A percentile compares a stretch with the other conserved stretches of the same genome.
These are phyloP conservation scores for Leptographium galeiforme DNA, from an alignment of 2,329 filamentous ascomycete species.

Conservation along the genomic window DNA sequence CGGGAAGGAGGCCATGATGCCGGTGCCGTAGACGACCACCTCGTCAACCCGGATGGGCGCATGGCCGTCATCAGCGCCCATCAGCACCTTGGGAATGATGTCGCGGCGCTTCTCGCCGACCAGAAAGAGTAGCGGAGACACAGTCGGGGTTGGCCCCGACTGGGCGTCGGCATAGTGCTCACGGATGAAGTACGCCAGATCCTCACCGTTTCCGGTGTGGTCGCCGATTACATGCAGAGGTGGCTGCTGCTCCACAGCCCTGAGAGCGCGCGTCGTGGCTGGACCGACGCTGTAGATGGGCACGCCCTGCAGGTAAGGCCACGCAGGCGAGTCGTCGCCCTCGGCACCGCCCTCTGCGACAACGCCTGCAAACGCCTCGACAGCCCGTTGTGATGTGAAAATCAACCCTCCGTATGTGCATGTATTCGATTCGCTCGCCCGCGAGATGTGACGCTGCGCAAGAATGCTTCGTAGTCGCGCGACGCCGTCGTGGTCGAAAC, in stretches of 20 bases:
- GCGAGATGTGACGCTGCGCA: conserved; percentile 22
- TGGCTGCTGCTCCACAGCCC: conserved; percentile 35
- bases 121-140: conserved; percentile 67
- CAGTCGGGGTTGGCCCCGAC: conserved; percentile 33
- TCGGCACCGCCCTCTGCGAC: conserved; percentile 37
- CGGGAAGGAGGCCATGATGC: conserved; percentile 67
- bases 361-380: conserved; percentile 60
- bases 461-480: conserved; percentile 38
- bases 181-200: conserved; percentile 64
- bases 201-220: conserved; percentile 74
- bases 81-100: conserved; percentile 73
- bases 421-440: conserved; percentile 14
- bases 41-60: conserved; percentile 57
- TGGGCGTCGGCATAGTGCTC: conserved; percentile 47
- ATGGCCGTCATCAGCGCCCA: conserved; percentile 24
- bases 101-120: conserved; percentile 84
- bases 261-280: conserved; percentile 64
- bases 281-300: conserved; percentile 68
- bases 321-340: conserved; percentile 13
- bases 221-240: conserved; percentile 57
- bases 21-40: conserved; percentile 74
- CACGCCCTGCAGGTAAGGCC: conserved; percentile 43
- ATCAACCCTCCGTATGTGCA: conserved; percentile 59
- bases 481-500: conserved; percentile 47
- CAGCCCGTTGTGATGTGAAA: conserved; percentile 73